A percentile compares a stretch with the other conserved stretches of the same genome.
Conservation (phyloP, 331 rosid genomes). For the Rhamnella rubrinervis region DNA sequence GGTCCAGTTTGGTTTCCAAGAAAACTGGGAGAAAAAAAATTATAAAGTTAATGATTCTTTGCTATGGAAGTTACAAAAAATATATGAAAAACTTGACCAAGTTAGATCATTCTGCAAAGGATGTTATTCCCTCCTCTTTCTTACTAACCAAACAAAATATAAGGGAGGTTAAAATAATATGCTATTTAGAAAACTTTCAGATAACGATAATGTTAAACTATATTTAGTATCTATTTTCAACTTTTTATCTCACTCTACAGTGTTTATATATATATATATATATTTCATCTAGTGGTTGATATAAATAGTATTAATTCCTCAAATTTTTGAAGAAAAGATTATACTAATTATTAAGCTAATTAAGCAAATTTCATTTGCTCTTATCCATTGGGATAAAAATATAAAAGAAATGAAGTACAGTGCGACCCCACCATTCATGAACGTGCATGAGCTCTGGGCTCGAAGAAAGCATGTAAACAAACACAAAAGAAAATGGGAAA, state of each 20-base stretch:
- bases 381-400: conserved; percentile 11
- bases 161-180: neutral
- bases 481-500: neutral
- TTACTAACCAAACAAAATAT: conserved; percentile 13
- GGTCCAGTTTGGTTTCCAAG: conserved; percentile 21
- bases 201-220: no score
- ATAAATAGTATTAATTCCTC: no score
- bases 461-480: conserved; percentile 42
- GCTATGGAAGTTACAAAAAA: neutral
- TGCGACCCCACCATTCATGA: conserved; percentile 43
- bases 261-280: no score
- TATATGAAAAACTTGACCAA: neutral
- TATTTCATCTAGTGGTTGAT: no score
- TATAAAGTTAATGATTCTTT: neutral
- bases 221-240: no score
- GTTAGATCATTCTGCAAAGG: neutral
- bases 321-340: neutral
- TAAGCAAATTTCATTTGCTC: neutral
- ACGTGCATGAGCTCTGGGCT: conserved; percentile 62
- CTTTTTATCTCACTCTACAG: no score
- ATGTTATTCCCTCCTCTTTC: neutral
- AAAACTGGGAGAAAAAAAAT: neutral
- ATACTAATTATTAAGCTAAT: neutral
- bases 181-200: neutral
- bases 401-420: neutral